These are phyloP conservation scores for Penicillium atrosanguineum DNA, from an alignment of 495 filamentous ascomycete species.

Conservation along the genomic window DNA sequence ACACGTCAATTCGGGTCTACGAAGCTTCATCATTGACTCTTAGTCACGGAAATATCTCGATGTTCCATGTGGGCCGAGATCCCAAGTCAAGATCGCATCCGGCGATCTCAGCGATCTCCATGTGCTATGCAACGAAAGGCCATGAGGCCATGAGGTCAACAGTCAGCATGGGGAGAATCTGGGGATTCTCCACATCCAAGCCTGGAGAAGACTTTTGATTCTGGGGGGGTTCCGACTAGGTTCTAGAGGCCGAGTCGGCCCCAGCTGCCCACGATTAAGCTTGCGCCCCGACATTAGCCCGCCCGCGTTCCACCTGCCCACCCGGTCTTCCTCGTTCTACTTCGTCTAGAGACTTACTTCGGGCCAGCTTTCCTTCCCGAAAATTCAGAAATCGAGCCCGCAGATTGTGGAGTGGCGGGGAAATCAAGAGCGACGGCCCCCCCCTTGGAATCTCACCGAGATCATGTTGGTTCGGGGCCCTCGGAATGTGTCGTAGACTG, in stretches of 20 bases:
- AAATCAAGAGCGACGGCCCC: background rate
- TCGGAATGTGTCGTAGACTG: background rate
- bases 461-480: background rate
- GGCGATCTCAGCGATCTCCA: background rate
- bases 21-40: background rate
- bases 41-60: background rate
- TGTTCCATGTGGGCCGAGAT: background rate
- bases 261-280: constrained; percentile 6
- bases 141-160: background rate
- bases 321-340: background rate
- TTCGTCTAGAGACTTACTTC: background rate
- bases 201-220: background rate
- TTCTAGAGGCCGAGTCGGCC: constrained; percentile 2
- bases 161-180: background rate
- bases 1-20: background rate
- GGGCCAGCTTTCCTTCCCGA: constrained; percentile 8
- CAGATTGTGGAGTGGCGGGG: background rate
- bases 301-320: background rate
- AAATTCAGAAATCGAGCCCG: background rate
- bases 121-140: background rate
- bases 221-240: no score
- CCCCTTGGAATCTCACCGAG: background rate
- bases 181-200: background rate
- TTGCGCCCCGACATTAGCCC: background rate
- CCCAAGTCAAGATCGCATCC: constrained; percentile 3